Evolutionary conservation across 139 green algal species (phyloP).

Genomic region (Auxenochlorella pyrenoidosa): DNA sequence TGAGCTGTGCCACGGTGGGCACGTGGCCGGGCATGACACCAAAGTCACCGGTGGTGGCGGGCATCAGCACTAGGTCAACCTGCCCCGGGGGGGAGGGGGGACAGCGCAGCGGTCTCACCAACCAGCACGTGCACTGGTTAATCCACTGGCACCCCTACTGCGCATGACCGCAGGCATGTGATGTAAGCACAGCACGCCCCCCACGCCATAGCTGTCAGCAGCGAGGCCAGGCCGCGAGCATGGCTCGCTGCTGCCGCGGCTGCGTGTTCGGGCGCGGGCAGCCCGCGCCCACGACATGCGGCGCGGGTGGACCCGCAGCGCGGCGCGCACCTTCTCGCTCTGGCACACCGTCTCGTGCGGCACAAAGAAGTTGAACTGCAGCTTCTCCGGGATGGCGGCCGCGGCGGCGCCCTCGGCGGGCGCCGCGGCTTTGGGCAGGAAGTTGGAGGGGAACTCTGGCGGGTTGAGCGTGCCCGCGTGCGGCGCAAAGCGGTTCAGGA

Average conservation of each 20-base stretch:
- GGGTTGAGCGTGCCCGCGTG: slow-evolving; percentile 40
- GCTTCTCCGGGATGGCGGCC: slow-evolving; percentile 69
- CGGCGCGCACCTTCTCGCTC: slow-evolving; percentile 12
- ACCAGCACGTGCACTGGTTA: too few species aligned
- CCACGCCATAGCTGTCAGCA: too few species aligned
- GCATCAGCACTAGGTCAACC: slow-evolving; percentile 88
- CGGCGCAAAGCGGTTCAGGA: slow-evolving; percentile 53
- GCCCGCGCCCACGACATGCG: too few species aligned
- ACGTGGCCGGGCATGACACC: slow-evolving; percentile 92
- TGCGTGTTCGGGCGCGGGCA: too few species aligned
- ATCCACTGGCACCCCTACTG: too few species aligned
- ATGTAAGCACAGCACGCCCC: too few species aligned
- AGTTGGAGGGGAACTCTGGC: slow-evolving; percentile 61
- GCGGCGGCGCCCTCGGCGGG: slow-evolving; percentile 23
- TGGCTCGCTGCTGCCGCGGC: too few species aligned
- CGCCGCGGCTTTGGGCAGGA: slow-evolving; percentile 31
- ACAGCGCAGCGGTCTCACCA: not conserved
- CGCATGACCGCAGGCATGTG: too few species aligned
- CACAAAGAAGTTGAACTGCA: slow-evolving; percentile 88
- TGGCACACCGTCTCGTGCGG: slow-evolving; percentile 66
- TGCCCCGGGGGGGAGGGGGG: slow-evolving; percentile 35
- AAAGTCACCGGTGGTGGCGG: slow-evolving; percentile 88
- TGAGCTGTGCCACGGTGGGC: slow-evolving; percentile 86
- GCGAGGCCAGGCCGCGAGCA: not conserved
- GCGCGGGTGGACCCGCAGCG: too few species aligned